Conservation (phyloP, 1,284 basidiomycete species). For the Anthracocystis setariae region DNA sequence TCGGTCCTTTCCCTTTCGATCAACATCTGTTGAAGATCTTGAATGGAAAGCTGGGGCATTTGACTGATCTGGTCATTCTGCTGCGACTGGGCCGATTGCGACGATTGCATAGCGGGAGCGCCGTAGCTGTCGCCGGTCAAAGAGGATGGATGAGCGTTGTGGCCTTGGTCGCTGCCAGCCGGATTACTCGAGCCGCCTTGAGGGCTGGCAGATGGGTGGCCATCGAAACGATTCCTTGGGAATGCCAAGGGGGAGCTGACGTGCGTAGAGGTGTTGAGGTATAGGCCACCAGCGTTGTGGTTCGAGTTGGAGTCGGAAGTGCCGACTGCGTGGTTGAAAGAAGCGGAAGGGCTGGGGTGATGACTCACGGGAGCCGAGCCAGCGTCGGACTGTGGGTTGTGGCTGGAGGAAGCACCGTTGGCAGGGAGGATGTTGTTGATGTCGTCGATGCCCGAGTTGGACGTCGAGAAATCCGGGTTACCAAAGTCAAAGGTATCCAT, state of each 20-base stretch:
- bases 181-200: slow-evolving; percentile 10
- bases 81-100: slow-evolving; percentile 21
- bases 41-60: slow-evolving; percentile 41
- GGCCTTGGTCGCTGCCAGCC: slow-evolving; percentile 17
- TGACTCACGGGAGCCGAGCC: slow-evolving; percentile 43
- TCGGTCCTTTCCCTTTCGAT: slow-evolving; percentile 56
- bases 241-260: slow-evolving; percentile 32
- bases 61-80: slow-evolving; percentile 11
- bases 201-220: slow-evolving; percentile 30
- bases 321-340: slow-evolving; percentile 6
- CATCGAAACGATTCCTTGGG: slow-evolving; percentile 38
- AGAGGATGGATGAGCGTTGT: slow-evolving; percentile 19
- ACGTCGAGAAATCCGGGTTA: slow-evolving; percentile 37
- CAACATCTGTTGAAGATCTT: slow-evolving; percentile 52
- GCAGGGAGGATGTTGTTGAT: slow-evolving; percentile 40
- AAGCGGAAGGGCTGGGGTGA: slow-evolving; percentile 43
- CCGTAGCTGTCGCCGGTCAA: slow-evolving; percentile 12
- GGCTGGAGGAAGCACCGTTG: slow-evolving; percentile 13
- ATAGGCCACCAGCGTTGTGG: slow-evolving; percentile 7
- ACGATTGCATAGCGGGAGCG: slow-evolving; percentile 7
- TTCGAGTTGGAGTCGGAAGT: slow-evolving; percentile 17
- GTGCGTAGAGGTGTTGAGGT: slow-evolving; percentile 25
- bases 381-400: slow-evolving; percentile 30
- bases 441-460: slow-evolving; percentile 50
- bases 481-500: slow-evolving; percentile 61